These are phyloP conservation scores for Selenicereus undatus DNA, from an alignment of 148 eudicot genomes.

Conservation along the genomic window DNA sequence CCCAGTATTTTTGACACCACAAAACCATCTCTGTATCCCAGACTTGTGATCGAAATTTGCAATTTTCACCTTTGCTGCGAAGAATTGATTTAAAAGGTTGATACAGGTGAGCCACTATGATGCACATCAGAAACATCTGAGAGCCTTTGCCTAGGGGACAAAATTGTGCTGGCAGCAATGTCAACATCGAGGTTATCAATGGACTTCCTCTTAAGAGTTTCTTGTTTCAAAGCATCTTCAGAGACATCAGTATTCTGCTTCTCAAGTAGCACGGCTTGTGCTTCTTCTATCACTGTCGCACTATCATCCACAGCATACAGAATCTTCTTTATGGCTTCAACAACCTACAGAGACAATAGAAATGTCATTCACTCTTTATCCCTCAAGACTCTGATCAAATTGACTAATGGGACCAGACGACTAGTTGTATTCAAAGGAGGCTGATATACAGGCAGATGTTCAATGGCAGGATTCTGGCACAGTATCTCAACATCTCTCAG, in stretches of 20 bases:
- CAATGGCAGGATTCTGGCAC: conserved; percentile 79
- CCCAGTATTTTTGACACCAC: neutral
- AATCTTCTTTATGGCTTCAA: conserved; percentile 68
- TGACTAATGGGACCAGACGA: neutral
- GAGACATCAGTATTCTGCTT: conserved; percentile 41
- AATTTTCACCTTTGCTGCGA: conserved; percentile 9
- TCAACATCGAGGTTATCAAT: conserved; percentile 64
- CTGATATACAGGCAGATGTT: conserved; percentile 51
- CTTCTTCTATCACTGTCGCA: conserved; percentile 64
- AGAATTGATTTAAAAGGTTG: conserved; percentile 36
- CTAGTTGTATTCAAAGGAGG: neutral
- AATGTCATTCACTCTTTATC: neutral
- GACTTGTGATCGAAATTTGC: neutral
- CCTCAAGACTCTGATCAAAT: neutral
- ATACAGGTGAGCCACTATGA: conserved; percentile 53
- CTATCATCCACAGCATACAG: conserved; percentile 71
- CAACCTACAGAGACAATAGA: conserved; percentile 40
- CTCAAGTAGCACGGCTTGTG: conserved; percentile 57
- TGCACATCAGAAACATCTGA: conserved; percentile 82
- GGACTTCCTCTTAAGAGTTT: conserved; percentile 66
- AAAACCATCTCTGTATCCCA: neutral
- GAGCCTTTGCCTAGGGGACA: conserved; percentile 68
- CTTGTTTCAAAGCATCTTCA: conserved; percentile 33
- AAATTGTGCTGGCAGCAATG: conserved; percentile 49
- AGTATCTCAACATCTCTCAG: conserved; percentile 82